Evolutionary conservation across 345 rosid species (phyloP), one percentile per base, ranked within the genome.

Genomic region (Sisymbrium irio): DNA sequence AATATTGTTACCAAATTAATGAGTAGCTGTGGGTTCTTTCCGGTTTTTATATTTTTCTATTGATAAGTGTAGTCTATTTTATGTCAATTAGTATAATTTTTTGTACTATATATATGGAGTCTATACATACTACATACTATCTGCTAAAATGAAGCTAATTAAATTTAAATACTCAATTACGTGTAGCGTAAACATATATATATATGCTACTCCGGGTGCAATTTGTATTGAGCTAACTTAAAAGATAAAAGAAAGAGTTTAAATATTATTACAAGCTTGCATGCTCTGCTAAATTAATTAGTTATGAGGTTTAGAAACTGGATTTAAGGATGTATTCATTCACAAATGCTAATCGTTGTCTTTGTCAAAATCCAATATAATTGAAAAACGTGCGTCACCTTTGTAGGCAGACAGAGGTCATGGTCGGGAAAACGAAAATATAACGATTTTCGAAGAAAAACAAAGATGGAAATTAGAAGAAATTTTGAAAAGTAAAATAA

Each of bases 341-440:
- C 49, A 60, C 14, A 4, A 39, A 49, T 39, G 14, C 9, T n/a
- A 25, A 37, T 46, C 8, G 28, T 47, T 58, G 67, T 65, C 61
- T 57, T 27, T 47, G 40, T 66, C 72, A 47, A 49, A 46, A 49
- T 27, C 67, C 51, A 19, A n/a, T n/a, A n/a, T n/a, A n/a, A 74
- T 10, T 37, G 51, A 45, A 66, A 74, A 66, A 59, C 67, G 62
- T 66, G 78, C 14, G 35, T 39, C 18, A 59, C n/a, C 45, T 59
- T 49, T 67, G 45, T 58, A 47, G 37, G n/a, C 73, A 18, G 72
- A 47, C 78, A 58, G 36, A 65, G 8, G 64, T 57, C 61, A 66
- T 57, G 72, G 60, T 65, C 72, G 53, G 27, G 22, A 15, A 37
- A 66, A 37, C 49, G 45, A 59, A 74, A 11, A 37, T 66, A 18